These are phyloP conservation scores for Mortierella polycephala DNA, from an alignment of 371 early-diverging fungal genomes.

Conservation along the genomic window DNA sequence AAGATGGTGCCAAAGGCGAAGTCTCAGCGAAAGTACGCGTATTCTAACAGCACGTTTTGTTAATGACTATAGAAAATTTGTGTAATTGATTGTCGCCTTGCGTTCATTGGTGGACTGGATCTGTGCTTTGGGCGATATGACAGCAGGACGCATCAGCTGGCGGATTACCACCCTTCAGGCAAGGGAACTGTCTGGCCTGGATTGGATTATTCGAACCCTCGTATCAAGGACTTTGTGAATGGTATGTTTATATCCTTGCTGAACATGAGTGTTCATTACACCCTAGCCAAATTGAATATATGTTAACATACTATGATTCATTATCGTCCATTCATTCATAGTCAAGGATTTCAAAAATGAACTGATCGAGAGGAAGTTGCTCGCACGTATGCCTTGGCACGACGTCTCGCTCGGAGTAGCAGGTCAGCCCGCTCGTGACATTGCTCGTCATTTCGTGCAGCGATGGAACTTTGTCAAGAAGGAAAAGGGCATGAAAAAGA, in stretches of 20 bases:
- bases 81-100: constrained; percentile 84
- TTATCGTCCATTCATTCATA: not conserved
- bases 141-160: constrained; percentile 79
- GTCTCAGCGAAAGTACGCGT: not conserved
- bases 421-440: constrained; percentile 80
- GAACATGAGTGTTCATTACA: not conserved
- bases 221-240: constrained; percentile 87
- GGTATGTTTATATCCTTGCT: constrained; percentile 51
- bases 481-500: constrained; percentile 71
- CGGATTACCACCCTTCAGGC: constrained; percentile 72
- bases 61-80: constrained; percentile 74
- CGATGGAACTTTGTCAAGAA: constrained; percentile 92
- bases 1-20: not conserved
- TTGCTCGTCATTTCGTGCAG: constrained; percentile 92
- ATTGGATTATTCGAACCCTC: constrained; percentile 94
- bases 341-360: constrained; percentile 45
- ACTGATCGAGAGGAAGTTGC: constrained; percentile 38
- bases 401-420: constrained; percentile 75
- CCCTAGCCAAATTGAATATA: not conserved
- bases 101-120: constrained; percentile 94
- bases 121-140: constrained; percentile 94
- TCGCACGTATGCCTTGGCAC: constrained; percentile 97
- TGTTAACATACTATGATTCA: not conserved
- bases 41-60: not conserved
- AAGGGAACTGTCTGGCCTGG: constrained; percentile 76